phyloP scores from a whole-genome alignment of 805 yeast species.

The Tetrapisispora fleetii region DNA sequence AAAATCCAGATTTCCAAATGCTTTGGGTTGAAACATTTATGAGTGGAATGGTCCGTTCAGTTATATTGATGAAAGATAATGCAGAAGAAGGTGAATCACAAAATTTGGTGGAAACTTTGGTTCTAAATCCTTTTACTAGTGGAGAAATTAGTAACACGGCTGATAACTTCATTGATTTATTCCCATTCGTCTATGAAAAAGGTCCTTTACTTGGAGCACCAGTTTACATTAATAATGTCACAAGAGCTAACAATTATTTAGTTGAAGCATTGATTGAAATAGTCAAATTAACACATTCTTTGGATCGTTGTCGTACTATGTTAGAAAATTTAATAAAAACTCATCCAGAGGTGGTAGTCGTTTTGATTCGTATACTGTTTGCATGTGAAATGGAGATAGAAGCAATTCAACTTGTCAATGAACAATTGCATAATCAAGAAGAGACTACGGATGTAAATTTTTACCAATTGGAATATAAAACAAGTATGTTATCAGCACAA shows the following conservation, averaged over 20 bases:
- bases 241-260: conserved; percentile 27
- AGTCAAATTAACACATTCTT: conserved; percentile 22
- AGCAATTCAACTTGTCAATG: conserved; percentile 25
- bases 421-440: conserved; percentile 17
- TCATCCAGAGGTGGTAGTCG: conserved; percentile 22
- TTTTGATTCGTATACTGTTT: conserved; percentile 27
- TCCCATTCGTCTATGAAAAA: conserved; percentile 25
- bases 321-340: conserved; percentile 15
- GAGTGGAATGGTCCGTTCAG: conserved; percentile 63
- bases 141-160: conserved; percentile 26
- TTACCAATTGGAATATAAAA: conserved; percentile 19
- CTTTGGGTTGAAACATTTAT: conserved; percentile 47
- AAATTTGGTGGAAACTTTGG: conserved; percentile 73
- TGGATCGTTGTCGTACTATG: conserved; percentile 19
- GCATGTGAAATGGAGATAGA: conserved; percentile 29
- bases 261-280: conserved; percentile 26
- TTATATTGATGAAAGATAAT: conserved; percentile 33
- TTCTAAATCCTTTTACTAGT: conserved; percentile 59
- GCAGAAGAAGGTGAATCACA: conserved; percentile 63
- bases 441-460: conserved; percentile 2
- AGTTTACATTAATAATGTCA: conserved; percentile 21
- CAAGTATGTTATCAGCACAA: conserved; percentile 25
- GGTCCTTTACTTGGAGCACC: conserved; percentile 28
- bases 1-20: conserved; percentile 39
- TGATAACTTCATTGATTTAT: conserved; percentile 23